phyloP scores from a whole-genome alignment of 768 basidiomycete genomes.

The Leccinum obscurum region DNA sequence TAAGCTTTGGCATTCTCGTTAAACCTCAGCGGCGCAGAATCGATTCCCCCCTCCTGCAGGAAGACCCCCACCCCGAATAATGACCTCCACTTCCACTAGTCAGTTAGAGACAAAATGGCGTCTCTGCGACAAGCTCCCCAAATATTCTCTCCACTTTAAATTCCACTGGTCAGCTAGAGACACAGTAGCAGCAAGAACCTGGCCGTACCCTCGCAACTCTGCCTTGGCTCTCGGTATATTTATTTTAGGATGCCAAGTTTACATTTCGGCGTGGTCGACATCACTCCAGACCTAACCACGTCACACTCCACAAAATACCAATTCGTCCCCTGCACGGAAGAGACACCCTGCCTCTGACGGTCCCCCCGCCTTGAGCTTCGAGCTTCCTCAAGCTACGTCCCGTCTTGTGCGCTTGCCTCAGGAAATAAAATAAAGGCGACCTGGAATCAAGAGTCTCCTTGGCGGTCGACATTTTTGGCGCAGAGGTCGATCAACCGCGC shows the following conservation, averaged over 20 bases:
- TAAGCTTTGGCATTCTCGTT: background rate
- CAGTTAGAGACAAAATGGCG: too few relatives aligned
- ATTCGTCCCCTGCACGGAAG: background rate
- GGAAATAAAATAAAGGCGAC: background rate
- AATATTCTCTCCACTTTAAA: too few relatives aligned
- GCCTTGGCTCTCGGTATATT: background rate
- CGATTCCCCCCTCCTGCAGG: background rate
- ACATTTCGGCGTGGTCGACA: background rate
- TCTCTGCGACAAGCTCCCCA: background rate
- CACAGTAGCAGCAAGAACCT: background rate
- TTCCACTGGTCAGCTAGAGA: too few relatives aligned
- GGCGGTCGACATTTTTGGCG: background rate
- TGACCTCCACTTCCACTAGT: too few relatives aligned
- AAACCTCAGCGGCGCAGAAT: conserved; percentile 4
- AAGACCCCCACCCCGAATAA: too few relatives aligned
- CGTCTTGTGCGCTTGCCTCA: background rate
- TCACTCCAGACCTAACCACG: background rate
- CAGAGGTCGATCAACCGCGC: background rate
- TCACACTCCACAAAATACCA: conserved; percentile 7
- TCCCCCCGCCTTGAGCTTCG: background rate
- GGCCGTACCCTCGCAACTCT: background rate
- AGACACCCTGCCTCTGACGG: background rate
- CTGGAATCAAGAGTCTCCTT: background rate
- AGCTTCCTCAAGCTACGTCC: background rate
- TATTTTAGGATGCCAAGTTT: background rate